Conservation (phyloP, 2,329 filamentous ascomycete species). For the Westerdykella sp. region DNA sequence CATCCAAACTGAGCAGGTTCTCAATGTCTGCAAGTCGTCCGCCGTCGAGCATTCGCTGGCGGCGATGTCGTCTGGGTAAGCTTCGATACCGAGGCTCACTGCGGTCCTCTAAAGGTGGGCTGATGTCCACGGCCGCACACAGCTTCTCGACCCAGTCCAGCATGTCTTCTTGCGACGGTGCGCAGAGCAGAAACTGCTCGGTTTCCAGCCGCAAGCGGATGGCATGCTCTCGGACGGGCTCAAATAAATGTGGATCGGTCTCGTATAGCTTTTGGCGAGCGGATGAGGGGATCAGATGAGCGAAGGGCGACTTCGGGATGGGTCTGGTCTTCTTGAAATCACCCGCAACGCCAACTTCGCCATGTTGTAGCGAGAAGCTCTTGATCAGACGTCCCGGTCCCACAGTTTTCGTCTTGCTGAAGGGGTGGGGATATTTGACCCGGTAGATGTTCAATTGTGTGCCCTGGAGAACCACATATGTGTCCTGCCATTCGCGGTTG, state of each 20-base stretch:
- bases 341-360: slow-evolving; percentile 66
- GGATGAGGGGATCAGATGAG: slow-evolving; percentile 39
- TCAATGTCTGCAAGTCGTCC: slow-evolving; percentile 26
- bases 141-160: slow-evolving; percentile 60
- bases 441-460: slow-evolving; percentile 62
- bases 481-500: slow-evolving; percentile 58
- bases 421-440: slow-evolving; percentile 49
- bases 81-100: slow-evolving; percentile 43
- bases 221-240: slow-evolving; percentile 50
- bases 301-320: slow-evolving; percentile 41
- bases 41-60: slow-evolving; percentile 33
- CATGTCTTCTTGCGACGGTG: slow-evolving; percentile 58
- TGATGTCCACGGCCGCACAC: slow-evolving; percentile 68
- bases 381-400: slow-evolving; percentile 54
- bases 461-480: slow-evolving; percentile 59
- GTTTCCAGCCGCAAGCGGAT: slow-evolving; percentile 67
- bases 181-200: slow-evolving; percentile 67
- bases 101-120: slow-evolving; percentile 64
- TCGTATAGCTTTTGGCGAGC: slow-evolving; percentile 39
- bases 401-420: slow-evolving; percentile 46
- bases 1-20: slow-evolving; percentile 22
- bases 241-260: slow-evolving; percentile 44
- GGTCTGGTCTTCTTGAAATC: slow-evolving; percentile 59
- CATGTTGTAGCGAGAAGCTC: slow-evolving; percentile 67
- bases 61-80: slow-evolving; percentile 39